Percentiles rank a stretch among this genome's conserved stretches.
Conservation (phyloP, 2,329 filamentous ascomycete species). For the Chrysosporium keratinophilum region DNA sequence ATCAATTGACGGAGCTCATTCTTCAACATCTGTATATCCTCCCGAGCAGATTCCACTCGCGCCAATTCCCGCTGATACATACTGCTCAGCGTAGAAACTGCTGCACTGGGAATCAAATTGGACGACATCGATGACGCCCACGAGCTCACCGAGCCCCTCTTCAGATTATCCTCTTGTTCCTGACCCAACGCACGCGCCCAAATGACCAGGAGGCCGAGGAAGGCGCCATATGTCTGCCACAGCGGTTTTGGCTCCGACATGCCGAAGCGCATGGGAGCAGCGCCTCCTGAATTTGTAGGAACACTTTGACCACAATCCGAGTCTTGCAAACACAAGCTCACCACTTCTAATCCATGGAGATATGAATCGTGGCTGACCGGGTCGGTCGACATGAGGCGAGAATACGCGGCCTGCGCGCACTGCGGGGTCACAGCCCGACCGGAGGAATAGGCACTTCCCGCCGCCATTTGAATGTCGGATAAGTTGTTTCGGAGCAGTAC, state of each 20-base stretch:
- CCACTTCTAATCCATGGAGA: slow-evolving; percentile 17
- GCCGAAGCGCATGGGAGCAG: not conserved
- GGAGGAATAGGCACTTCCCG: slow-evolving; percentile 19
- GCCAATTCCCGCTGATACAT: slow-evolving; percentile 17
- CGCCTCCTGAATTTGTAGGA: too few species aligned
- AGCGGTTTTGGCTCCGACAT: slow-evolving; percentile 9
- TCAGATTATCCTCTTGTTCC: slow-evolving; percentile 9
- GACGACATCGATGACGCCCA: not conserved
- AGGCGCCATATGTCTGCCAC: slow-evolving; percentile 17
- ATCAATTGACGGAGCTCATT: slow-evolving; percentile 15
- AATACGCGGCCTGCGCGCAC: slow-evolving; percentile 19
- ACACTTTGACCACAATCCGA: not conserved
- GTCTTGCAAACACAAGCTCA: slow-evolving; percentile 17
- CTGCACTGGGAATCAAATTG: slow-evolving; percentile 2
- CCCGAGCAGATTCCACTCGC: slow-evolving; percentile 4
- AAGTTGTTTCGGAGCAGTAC: slow-evolving; percentile 18
- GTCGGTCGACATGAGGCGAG: slow-evolving; percentile 15
- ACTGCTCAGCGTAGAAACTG: slow-evolving; percentile 9
- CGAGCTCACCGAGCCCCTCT: not conserved
- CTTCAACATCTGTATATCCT: slow-evolving; percentile 14
- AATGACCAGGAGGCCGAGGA: slow-evolving; percentile 15
- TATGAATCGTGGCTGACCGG: slow-evolving; percentile 19
- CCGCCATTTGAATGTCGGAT: slow-evolving; percentile 20
- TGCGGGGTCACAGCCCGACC: slow-evolving; percentile 19
- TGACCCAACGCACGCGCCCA: slow-evolving; percentile 16